Evolutionary conservation across 148 eudicot species (phyloP).

Genomic region (Suaeda aralocaspica): DNA sequence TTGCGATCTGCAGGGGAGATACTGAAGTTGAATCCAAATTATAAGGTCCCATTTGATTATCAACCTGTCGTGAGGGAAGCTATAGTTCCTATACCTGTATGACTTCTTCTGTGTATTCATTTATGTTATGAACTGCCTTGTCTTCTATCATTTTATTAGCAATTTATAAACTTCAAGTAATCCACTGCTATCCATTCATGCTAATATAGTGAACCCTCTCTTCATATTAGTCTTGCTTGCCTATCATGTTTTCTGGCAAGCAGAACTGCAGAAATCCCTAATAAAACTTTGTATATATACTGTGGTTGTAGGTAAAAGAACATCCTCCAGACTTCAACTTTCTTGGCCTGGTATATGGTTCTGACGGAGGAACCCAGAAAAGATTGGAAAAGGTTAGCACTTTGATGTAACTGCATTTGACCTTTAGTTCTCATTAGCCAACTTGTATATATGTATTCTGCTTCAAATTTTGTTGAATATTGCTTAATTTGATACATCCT

Average conservation of each 20-base stretch:
- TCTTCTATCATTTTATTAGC: not conserved
- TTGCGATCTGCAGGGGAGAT: slow-evolving; percentile 68
- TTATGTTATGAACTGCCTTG: not conserved
- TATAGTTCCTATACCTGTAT: slow-evolving; percentile 77
- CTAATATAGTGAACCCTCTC: not conserved
- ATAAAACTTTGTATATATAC: slow-evolving; percentile 9
- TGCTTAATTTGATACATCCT: not conserved
- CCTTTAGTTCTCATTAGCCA: not conserved
- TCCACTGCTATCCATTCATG: not conserved
- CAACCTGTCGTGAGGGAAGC: slow-evolving; percentile 78
- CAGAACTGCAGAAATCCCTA: slow-evolving; percentile 13
- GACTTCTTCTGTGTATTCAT: not conserved
- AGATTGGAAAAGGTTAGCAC: slow-evolving; percentile 75
- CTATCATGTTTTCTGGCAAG: not conserved
- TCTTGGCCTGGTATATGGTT: slow-evolving; percentile 64
- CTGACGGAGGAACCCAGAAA: slow-evolving; percentile 67
- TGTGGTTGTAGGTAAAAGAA: slow-evolving; percentile 54
- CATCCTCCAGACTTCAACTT: slow-evolving; percentile 76
- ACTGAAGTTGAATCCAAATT: slow-evolving; percentile 73
- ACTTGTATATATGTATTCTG: not conserved
- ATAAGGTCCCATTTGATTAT: slow-evolving; percentile 75
- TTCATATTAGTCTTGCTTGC: not conserved
- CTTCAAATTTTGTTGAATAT: not conserved
- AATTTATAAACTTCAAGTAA: not conserved
- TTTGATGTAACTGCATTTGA: not conserved